Evolutionary conservation across 2,329 filamentous ascomycete species (phyloP).

Genomic region (Fusarium continuum): DNA sequence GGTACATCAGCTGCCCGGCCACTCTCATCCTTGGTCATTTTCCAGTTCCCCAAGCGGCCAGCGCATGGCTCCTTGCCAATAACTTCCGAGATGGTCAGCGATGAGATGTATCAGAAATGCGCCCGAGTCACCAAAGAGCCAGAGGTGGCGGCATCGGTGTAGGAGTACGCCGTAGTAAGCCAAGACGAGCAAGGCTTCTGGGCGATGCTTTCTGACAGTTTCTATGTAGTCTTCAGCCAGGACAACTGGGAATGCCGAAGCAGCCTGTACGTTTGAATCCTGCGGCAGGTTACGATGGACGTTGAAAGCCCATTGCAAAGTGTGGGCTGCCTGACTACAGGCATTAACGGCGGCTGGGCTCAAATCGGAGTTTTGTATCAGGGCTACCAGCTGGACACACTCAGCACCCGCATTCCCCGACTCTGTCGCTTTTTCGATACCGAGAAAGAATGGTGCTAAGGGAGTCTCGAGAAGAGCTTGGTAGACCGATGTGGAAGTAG

Average conservation of each 20-base stretch:
- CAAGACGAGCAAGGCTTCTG: constrained; percentile 57
- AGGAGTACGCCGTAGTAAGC: constrained; percentile 61
- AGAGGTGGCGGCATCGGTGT: constrained; percentile 52
- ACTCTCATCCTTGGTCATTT: constrained; percentile 39
- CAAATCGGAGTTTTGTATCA: constrained; percentile 48
- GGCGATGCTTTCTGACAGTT: constrained; percentile 48
- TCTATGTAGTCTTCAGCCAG: constrained; percentile 49
- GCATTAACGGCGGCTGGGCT: constrained; percentile 40
- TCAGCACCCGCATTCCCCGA: constrained; percentile 36
- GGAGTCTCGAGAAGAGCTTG: constrained; percentile 49
- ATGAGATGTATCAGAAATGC: constrained; percentile 46
- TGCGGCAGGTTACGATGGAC: constrained; percentile 41
- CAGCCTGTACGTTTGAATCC: constrained; percentile 43
- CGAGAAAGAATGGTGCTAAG: constrained; percentile 43
- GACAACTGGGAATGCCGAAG: constrained; percentile 47
- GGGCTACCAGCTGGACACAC: constrained; percentile 39
- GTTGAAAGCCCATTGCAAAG: constrained; percentile 50
- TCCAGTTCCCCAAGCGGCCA: constrained; percentile 49
- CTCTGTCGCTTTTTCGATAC: constrained; percentile 27
- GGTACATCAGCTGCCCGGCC: neutral
- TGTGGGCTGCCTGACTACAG: constrained; percentile 44
- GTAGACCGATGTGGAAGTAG: constrained; percentile 49
- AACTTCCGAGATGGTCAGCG: constrained; percentile 45
- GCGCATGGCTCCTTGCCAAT: constrained; percentile 47
- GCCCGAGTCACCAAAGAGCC: constrained; percentile 52